Percentiles rank a stretch among this genome's conserved stretches.
These are phyloP conservation scores for Biscogniauxia mediterranea DNA, from an alignment of 2,329 filamentous ascomycete species.

Conservation along the genomic window DNA sequence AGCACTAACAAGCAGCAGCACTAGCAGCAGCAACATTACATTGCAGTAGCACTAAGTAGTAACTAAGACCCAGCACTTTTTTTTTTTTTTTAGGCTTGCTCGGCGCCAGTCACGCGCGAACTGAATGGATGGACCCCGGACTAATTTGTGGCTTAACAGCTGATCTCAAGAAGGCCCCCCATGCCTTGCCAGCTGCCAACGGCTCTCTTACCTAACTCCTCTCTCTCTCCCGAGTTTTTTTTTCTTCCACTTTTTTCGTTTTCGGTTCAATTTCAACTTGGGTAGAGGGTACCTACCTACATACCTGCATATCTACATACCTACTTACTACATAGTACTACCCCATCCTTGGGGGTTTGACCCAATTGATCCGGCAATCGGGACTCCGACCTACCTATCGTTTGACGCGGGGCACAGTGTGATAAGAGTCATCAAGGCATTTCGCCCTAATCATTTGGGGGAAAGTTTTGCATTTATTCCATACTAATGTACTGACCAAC, in stretches of 20 bases:
- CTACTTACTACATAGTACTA: too few relatives aligned
- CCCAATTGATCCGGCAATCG: constrained; percentile 23
- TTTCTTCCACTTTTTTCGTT: constrained; percentile 11
- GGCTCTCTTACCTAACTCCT: constrained; percentile 1
- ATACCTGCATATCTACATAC: too few relatives aligned
- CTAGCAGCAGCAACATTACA: constrained; percentile 15
- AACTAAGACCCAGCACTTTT: constrained; percentile 3
- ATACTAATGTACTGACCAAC: too few relatives aligned
- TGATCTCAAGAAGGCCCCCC: constrained; percentile 1
- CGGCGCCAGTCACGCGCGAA: not conserved
- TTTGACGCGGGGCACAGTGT: constrained; percentile 25
- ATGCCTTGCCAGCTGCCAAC: constrained; percentile 16
- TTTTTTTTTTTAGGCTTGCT: constrained; percentile 4
- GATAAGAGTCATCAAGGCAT: too few relatives aligned
- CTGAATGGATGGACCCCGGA: not conserved
- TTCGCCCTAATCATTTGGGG: not conserved
- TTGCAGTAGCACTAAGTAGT: constrained; percentile 5
- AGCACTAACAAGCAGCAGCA: not conserved
- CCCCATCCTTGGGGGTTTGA: constrained; percentile 2
- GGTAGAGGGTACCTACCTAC: too few relatives aligned
- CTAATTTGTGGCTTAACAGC: not conserved
- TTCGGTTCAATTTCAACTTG: constrained; percentile 20
- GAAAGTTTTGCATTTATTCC: too few relatives aligned
- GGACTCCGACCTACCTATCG: constrained; percentile 12
- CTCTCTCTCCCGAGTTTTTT: too few relatives aligned